Percentiles rank a stretch among this genome's conserved stretches.
phyloP scores from a whole-genome alignment of 208 protist genomes.

The Naegleria gruberi region DNA sequence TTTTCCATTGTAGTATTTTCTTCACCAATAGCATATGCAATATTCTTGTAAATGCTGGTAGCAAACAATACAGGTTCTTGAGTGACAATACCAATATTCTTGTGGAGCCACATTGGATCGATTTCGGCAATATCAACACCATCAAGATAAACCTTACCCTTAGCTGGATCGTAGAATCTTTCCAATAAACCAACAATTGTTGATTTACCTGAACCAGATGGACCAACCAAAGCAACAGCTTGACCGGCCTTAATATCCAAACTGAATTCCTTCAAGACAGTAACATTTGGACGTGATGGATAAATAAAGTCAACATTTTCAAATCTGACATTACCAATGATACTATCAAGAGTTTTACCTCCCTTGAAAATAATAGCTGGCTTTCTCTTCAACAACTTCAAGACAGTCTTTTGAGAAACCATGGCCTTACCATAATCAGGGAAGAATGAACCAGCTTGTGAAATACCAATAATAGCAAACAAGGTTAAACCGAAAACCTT shows the following conservation, averaged over 20 bases:
- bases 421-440: neutral
- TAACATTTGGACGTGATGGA: neutral
- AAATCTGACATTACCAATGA: neutral
- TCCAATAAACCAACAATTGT: slow-evolving; percentile 36
- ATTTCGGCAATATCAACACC: slow-evolving; percentile 49
- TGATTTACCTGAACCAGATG: slow-evolving; percentile 14
- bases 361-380: neutral
- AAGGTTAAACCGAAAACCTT: neutral
- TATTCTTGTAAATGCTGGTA: neutral
- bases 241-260: neutral
- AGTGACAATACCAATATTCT: slow-evolving; percentile 45
- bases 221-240: slow-evolving; percentile 1
- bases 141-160: slow-evolving; percentile 55
- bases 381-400: neutral
- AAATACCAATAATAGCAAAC: neutral
- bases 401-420: neutral
- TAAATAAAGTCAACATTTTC: slow-evolving; percentile 9
- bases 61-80: neutral
- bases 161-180: slow-evolving; percentile 58
- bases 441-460: neutral
- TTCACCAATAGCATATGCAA: neutral
- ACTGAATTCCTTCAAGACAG: slow-evolving; percentile 17
- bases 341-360: neutral
- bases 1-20: neutral
- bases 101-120: slow-evolving; percentile 51